phyloP scores from a whole-genome alignment of 1,139 yeast genomes.

The Yamadazyma atlantica region DNA sequence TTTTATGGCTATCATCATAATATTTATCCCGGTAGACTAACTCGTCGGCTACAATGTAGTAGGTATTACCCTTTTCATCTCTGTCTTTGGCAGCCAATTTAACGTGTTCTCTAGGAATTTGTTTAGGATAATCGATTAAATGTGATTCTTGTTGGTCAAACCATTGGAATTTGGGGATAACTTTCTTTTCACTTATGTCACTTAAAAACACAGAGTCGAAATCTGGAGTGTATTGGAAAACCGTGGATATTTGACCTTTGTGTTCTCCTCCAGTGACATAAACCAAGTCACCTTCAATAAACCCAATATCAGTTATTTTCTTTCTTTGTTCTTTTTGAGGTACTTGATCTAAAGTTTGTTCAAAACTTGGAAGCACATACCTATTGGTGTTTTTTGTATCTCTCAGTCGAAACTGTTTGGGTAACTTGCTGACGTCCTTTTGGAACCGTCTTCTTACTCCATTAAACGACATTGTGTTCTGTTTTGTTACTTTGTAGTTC shows the following conservation, averaged over 20 bases:
- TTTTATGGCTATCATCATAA: constrained; percentile 73
- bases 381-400: constrained; percentile 25
- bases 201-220: constrained; percentile 35
- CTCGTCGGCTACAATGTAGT: constrained; percentile 73
- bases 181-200: constrained; percentile 34
- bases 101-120: constrained; percentile 43
- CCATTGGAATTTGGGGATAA: constrained; percentile 70
- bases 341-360: constrained; percentile 21
- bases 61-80: constrained; percentile 59
- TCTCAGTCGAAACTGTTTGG: constrained; percentile 30
- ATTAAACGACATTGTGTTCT: constrained; percentile 36
- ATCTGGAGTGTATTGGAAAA: constrained; percentile 30
- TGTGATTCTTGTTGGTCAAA: constrained; percentile 71
- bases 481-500: not conserved
- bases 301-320: constrained; percentile 32
- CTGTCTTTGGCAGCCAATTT: constrained; percentile 78
- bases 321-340: constrained; percentile 30
- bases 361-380: constrained; percentile 39
- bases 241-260: constrained; percentile 69
- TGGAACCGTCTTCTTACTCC: constrained; percentile 37
- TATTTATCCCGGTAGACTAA: constrained; percentile 64
- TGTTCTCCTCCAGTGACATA: constrained; percentile 64
- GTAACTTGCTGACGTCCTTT: constrained; percentile 34
- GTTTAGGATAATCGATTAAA: constrained; percentile 63
- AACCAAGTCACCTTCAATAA: constrained; percentile 43